Conservation (phyloP, 1,284 basidiomycete species). For the Phlebopus sp. region DNA sequence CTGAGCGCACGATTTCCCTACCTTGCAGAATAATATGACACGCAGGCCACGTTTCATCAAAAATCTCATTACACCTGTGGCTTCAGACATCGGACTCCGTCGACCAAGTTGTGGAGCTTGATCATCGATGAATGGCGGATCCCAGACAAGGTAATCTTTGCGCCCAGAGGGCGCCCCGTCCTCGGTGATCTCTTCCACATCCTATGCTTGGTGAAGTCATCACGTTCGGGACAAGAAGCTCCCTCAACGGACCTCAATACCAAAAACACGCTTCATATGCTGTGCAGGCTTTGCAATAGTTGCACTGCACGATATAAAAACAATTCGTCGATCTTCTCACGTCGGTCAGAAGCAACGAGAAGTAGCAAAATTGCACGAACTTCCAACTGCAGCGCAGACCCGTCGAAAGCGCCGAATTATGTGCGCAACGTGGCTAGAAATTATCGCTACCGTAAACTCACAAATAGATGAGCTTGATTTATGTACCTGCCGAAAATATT, state of each 20-base stretch:
- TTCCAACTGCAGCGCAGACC: slow-evolving; percentile 79
- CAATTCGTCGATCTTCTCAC: slow-evolving; percentile 50
- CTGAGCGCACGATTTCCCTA: slow-evolving; percentile 27
- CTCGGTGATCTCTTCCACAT: slow-evolving; percentile 70
- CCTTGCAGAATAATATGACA: slow-evolving; percentile 88
- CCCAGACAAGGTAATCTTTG: slow-evolving; percentile 82
- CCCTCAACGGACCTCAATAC: slow-evolving; percentile 46
- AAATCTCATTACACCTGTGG: slow-evolving; percentile 73
- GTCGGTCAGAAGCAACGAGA: background rate
- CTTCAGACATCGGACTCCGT: slow-evolving; percentile 66
- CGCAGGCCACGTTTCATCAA: slow-evolving; percentile 81
- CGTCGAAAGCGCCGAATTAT: slow-evolving; percentile 75
- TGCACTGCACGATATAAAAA: slow-evolving; percentile 87
- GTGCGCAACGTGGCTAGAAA: slow-evolving; percentile 71
- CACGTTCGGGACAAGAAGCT: background rate
- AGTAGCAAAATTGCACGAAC: slow-evolving; percentile 24
- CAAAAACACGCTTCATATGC: slow-evolving; percentile 78
- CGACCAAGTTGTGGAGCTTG: slow-evolving; percentile 57
- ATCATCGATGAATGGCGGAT: slow-evolving; percentile 64
- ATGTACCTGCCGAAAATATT: slow-evolving; percentile 68
- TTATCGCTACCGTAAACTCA: slow-evolving; percentile 3
- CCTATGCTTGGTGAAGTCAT: slow-evolving; percentile 24
- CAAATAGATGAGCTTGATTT: background rate
- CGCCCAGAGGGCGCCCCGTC: slow-evolving; percentile 83
- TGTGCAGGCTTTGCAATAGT: slow-evolving; percentile 79